Percentiles rank a stretch among this genome's conserved stretches.
Evolutionary conservation across 1,284 basidiomycete genomes (phyloP).

Genomic region (Puccinia novopanici): DNA sequence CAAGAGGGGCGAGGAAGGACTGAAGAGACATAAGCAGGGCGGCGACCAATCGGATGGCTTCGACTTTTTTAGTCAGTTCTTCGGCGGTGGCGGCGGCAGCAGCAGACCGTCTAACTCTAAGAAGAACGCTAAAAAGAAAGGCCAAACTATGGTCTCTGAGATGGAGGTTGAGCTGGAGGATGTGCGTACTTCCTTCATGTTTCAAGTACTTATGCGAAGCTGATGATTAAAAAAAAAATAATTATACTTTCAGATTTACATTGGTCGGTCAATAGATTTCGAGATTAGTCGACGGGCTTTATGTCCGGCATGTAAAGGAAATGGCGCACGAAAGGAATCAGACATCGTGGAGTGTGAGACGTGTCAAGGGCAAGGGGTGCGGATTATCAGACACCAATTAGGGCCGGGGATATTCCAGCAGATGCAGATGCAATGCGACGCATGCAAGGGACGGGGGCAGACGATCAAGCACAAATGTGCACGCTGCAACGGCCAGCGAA

Average conservation of each 20-base stretch:
- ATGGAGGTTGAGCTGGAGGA: slow-evolving; percentile 82
- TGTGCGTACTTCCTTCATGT: slow-evolving; percentile 62
- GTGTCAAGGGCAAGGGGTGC: slow-evolving; percentile 81
- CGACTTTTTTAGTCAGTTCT: slow-evolving; percentile 88
- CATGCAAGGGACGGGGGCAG: slow-evolving; percentile 79
- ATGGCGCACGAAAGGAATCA: slow-evolving; percentile 79
- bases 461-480: slow-evolving; percentile 71
- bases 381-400: slow-evolving; percentile 83
- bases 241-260: slow-evolving; percentile 43
- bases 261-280: slow-evolving; percentile 66
- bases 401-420: slow-evolving; percentile 67
- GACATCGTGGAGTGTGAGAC: slow-evolving; percentile 79
- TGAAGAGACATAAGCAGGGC: slow-evolving; percentile 75
- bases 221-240: background rate
- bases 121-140: slow-evolving; percentile 73
- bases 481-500: slow-evolving; percentile 77
- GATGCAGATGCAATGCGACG: slow-evolving; percentile 58
- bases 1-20: slow-evolving; percentile 83
- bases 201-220: slow-evolving; percentile 39
- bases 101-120: slow-evolving; percentile 57
- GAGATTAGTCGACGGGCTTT: slow-evolving; percentile 82
- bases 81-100: slow-evolving; percentile 72
- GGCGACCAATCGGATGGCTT: slow-evolving; percentile 75
- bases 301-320: slow-evolving; percentile 88
- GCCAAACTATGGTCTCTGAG: slow-evolving; percentile 79